phyloP scores from a whole-genome alignment of 108 stramenopile genomes.

The Nannochloropsis salina region DNA sequence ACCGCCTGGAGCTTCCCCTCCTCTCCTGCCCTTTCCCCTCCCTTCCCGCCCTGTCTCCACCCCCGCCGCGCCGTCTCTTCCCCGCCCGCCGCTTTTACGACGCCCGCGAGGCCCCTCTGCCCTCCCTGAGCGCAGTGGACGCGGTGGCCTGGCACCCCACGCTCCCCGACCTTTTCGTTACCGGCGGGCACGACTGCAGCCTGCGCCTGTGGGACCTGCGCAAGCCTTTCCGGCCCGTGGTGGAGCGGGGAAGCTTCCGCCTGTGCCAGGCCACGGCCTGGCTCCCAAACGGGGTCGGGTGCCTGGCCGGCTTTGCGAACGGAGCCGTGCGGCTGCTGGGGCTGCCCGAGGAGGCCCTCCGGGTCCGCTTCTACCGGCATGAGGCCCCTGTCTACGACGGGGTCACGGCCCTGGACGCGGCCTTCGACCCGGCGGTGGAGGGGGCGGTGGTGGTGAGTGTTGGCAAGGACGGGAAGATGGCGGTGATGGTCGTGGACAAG shows the following conservation, averaged over 20 bases:
- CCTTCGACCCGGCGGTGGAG: not conserved
- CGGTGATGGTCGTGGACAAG: not conserved
- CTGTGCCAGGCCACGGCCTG: not conserved
- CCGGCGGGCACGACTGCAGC: not conserved
- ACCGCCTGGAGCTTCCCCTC: not conserved
- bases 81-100: constrained; percentile 7
- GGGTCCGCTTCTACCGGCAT: not conserved
- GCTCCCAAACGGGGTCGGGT: not conserved
- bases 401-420: not conserved
- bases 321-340: not conserved
- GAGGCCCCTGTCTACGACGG: not conserved
- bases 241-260: not conserved
- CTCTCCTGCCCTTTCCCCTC: not conserved
- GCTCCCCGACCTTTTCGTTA: not conserved
- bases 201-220: not conserved
- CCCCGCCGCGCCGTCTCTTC: not conserved
- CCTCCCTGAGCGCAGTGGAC: not conserved
- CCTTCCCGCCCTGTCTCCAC: not conserved
- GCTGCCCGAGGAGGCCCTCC: not conserved
- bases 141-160: not conserved
- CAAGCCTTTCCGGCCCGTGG: not conserved
- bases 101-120: constrained; percentile 4
- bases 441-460: not conserved
- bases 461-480: not conserved
- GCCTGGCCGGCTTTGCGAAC: not conserved